phyloP scores from a whole-genome alignment of 345 rosid genomes.

The Populus deltoides region DNA sequence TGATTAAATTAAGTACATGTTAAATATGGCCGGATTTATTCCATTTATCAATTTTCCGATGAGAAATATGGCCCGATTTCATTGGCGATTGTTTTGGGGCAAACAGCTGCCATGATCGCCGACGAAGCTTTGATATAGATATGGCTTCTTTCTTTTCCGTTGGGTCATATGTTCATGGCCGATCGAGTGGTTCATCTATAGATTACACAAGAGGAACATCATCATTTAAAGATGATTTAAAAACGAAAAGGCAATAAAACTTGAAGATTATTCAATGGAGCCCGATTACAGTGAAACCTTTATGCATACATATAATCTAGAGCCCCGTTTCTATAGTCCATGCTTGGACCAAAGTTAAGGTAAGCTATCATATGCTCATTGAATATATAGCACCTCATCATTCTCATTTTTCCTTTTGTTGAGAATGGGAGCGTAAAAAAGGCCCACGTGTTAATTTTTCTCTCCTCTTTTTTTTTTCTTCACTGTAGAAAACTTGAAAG shows the following conservation, averaged over 20 bases:
- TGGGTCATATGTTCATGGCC: background rate
- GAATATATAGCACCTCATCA: slow-evolving; percentile 44
- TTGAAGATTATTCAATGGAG: slow-evolving; percentile 7
- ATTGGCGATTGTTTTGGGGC: no score
- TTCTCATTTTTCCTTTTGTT: slow-evolving; percentile 25
- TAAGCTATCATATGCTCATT: slow-evolving; percentile 38
- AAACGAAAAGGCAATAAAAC: background rate
- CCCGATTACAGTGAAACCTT: slow-evolving; percentile 1
- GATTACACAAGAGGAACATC: background rate
- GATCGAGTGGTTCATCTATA: background rate
- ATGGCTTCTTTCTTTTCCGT: background rate
- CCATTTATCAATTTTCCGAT: no score
- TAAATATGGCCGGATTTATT: no score
- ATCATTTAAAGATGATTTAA: slow-evolving; percentile 18
- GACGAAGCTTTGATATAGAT: background rate
- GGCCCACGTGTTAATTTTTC: slow-evolving; percentile 36
- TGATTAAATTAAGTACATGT: no score
- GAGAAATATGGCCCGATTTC: no score
- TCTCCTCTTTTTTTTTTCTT: background rate
- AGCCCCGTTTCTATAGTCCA: slow-evolving; percentile 23
- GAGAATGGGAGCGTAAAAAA: slow-evolving; percentile 30
- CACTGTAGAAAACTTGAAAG: background rate
- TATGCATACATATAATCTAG: background rate
- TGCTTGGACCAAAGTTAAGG: slow-evolving; percentile 15
- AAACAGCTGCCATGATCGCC: background rate